Evolutionary conservation across 352 stramenopile genomes (phyloP).

Genomic region (Phytophthora pluvialis): DNA sequence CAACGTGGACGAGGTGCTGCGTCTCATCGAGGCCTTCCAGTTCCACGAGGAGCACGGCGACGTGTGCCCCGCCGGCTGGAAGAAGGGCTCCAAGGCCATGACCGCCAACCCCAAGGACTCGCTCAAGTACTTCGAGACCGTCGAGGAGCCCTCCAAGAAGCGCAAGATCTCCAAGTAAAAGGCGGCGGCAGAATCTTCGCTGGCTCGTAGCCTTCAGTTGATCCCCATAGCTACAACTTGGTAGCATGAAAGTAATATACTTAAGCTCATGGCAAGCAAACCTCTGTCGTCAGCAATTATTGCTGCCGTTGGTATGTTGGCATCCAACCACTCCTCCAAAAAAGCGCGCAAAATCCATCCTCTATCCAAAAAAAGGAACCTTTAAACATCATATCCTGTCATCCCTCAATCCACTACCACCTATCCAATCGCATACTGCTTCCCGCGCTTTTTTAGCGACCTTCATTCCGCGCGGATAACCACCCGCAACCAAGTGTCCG

Average conservation of each 20-base stretch:
- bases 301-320: no score
- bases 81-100: slow-evolving; percentile 89
- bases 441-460: slow-evolving; percentile 27
- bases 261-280: no score
- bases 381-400: not conserved
- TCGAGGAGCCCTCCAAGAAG: slow-evolving; percentile 42
- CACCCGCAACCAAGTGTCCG: slow-evolving; percentile 5
- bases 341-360: not conserved
- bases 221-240: not conserved
- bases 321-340: no score
- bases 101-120: slow-evolving; percentile 81
- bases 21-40: slow-evolving; percentile 93
- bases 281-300: no score
- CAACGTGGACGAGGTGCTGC: slow-evolving; percentile 91
- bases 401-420: not conserved
- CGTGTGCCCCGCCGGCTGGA: slow-evolving; percentile 92
- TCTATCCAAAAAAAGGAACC: not conserved
- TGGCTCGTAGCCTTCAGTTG: not conserved
- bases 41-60: slow-evolving; percentile 92
- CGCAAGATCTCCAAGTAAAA: slow-evolving; percentile 36
- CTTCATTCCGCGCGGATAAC: slow-evolving; percentile 25
- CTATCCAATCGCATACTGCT: not conserved
- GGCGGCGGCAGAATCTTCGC: not conserved
- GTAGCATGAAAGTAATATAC: slow-evolving; percentile 1
- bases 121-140: slow-evolving; percentile 77